These are phyloP conservation scores for Coemansia sp. DNA, from an alignment of 192 early-diverging fungal genomes.

Conservation along the genomic window DNA sequence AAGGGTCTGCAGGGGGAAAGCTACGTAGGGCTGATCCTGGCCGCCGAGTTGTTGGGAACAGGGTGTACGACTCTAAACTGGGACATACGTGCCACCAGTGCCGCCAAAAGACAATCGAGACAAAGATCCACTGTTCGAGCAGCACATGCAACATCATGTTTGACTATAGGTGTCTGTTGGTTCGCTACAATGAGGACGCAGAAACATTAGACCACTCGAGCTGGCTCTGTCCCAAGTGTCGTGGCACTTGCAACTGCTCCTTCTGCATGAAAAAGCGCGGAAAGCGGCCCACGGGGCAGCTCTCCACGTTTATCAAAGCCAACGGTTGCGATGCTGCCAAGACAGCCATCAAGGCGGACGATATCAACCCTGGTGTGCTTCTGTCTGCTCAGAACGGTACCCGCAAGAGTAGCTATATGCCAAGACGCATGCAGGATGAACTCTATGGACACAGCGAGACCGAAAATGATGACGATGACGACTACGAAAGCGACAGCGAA, in stretches of 20 bases:
- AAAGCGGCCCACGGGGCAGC: slow-evolving; percentile 36
- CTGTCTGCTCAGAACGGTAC: background rate
- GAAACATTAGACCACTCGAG: slow-evolving; percentile 11
- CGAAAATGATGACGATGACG: background rate
- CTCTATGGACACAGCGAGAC: background rate
- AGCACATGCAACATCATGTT: slow-evolving; percentile 28
- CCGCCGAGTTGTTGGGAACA: slow-evolving; percentile 20
- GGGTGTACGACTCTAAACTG: slow-evolving; percentile 27
- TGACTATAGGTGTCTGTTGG: slow-evolving; percentile 31
- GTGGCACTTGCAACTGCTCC: slow-evolving; percentile 41
- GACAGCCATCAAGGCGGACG: slow-evolving; percentile 5
- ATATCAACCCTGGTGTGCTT: slow-evolving; percentile 10
- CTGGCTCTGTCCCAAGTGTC: slow-evolving; percentile 42
- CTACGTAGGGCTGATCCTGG: slow-evolving; percentile 19
- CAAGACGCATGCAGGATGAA: background rate
- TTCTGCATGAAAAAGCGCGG: slow-evolving; percentile 39
- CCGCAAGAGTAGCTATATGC: background rate
- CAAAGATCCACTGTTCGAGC: slow-evolving; percentile 31
- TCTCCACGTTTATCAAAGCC: slow-evolving; percentile 28
- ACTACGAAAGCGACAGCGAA: background rate
- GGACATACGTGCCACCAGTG: slow-evolving; percentile 49
- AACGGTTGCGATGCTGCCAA: slow-evolving; percentile 28
- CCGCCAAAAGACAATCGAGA: slow-evolving; percentile 46
- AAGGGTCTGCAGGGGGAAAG: background rate
- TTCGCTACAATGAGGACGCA: slow-evolving; percentile 37